Base-by-base conservation (phyloP, 352 stramenopile species). In the Phytophthora boehmeriae region DNA sequence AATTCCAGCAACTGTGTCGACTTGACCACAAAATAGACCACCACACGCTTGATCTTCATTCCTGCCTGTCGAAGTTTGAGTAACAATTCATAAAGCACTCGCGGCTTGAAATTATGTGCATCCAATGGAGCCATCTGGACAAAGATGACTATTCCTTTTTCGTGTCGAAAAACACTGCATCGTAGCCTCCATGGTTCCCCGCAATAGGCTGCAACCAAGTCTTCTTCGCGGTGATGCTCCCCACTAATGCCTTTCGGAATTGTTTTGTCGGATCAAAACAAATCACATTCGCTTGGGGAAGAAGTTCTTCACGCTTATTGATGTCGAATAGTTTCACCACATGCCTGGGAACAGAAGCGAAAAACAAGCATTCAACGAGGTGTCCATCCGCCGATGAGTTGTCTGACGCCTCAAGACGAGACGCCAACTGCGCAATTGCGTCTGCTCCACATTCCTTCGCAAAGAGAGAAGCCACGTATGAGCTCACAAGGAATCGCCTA, bases 171-270 rank as follows among this genome's bases (percentile, higher is more conserved):
- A 71, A 50, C 34, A 75, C 50, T 5, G 61, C 66, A 59, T 71
- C 66, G 47, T 65, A 68, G 19, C 61, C 56, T 51, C 66, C 61
- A 65, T 71, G 60, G 16, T 60, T 66, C 66, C 66, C 60, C 43
- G 32, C 54, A 38, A 44, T 35, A 17, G 61, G 66, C 47, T 75
- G 50, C 48, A 75, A 50, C 61, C 61, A 75, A 32, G 28, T 63
- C 27, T 22, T 9, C 35, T 75, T 20, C 49, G 41, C 54, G 44
- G 41, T 50, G 35, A 75, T 62, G 30, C 17, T 61, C 47, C 28
- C 46, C 41, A 56, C 25, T 44, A 17, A 14, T 19, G 49, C 17
- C 55, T 28, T 35, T 55, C 51, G 49, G 22, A 56, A 63, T 38
- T 19, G 45, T 43, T 63, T 63, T 6, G 25, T 63, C 17, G 45